Evolutionary conservation across 495 filamentous ascomycete species (phyloP).

Genomic region (Pyronema omphalodes): DNA sequence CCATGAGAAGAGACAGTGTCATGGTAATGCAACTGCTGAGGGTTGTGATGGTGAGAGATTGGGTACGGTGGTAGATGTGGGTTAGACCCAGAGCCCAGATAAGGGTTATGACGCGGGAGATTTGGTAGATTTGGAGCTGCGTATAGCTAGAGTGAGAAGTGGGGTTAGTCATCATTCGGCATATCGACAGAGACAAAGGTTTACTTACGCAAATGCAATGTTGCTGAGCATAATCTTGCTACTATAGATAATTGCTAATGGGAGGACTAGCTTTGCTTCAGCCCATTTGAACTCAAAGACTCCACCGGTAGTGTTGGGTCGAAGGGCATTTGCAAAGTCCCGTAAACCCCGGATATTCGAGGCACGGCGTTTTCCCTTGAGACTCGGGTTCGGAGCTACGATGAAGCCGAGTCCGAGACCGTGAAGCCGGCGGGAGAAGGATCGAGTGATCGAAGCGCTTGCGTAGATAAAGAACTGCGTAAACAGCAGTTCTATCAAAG

Average conservation of each 20-base stretch:
- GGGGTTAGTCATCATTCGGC: background rate
- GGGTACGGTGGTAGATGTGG: slow-evolving; percentile 26
- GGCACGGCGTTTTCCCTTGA: slow-evolving; percentile 20
- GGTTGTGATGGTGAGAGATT: slow-evolving; percentile 28
- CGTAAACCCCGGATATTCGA: slow-evolving; percentile 23
- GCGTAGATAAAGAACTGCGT: slow-evolving; percentile 30
- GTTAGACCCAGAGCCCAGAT: slow-evolving; percentile 31
- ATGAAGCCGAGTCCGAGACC: slow-evolving; percentile 26
- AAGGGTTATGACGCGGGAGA: slow-evolving; percentile 31
- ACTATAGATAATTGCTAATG: slow-evolving; percentile 30
- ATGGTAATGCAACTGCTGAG: slow-evolving; percentile 34
- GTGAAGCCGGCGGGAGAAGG: slow-evolving; percentile 23
- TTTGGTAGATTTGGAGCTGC: slow-evolving; percentile 31
- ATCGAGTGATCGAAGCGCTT: slow-evolving; percentile 26
- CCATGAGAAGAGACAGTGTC: slow-evolving; percentile 31
- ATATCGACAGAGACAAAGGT: background rate
- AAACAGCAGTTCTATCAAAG: slow-evolving; percentile 32
- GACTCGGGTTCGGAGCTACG: slow-evolving; percentile 22
- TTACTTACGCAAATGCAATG: slow-evolving; percentile 31
- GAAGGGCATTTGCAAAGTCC: slow-evolving; percentile 28
- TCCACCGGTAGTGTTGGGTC: slow-evolving; percentile 25
- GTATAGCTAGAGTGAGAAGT: slow-evolving; percentile 26
- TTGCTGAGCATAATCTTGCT: slow-evolving; percentile 33
- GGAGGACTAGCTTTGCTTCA: slow-evolving; percentile 28
- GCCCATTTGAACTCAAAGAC: slow-evolving; percentile 32